Percentiles rank a stretch among this genome's conserved stretches.
Evolutionary conservation across 345 rosid species (phyloP).

Genomic region (Heritiera fomes): DNA sequence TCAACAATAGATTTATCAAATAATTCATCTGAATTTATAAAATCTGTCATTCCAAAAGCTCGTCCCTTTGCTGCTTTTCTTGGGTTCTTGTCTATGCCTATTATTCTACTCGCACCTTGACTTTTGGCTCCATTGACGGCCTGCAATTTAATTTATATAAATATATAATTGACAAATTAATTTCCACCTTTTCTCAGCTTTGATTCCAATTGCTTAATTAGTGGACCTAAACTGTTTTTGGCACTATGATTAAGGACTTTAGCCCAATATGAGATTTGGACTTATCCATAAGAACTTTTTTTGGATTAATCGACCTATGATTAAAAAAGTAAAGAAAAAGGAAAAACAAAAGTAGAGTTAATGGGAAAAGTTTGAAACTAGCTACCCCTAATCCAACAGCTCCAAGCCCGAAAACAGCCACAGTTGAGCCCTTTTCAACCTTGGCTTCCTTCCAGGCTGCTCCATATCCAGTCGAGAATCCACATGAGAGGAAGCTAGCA

Average conservation of each 20-base stretch:
- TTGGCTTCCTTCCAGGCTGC: conserved; percentile 68
- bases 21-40: conserved; percentile 55
- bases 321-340: neutral
- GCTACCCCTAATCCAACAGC: conserved; percentile 69
- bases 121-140: conserved; percentile 57
- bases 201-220: too few relatives aligned
- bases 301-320: neutral
- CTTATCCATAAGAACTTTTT: too few relatives aligned
- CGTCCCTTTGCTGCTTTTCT: conserved; percentile 35
- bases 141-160: conserved; percentile 32
- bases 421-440: conserved; percentile 52
- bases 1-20: conserved; percentile 37
- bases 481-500: conserved; percentile 62
- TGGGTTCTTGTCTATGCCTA: conserved; percentile 60
- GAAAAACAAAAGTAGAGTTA: neutral
- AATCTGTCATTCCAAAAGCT: conserved; percentile 54
- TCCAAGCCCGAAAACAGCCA: conserved; percentile 71
- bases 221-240: too few relatives aligned
- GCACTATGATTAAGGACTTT: too few relatives aligned
- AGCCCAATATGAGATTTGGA: too few relatives aligned
- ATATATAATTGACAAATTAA: too few relatives aligned
- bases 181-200: neutral
- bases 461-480: conserved; percentile 71
- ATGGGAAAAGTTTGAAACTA: neutral
- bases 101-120: conserved; percentile 57